phyloP scores from a whole-genome alignment of 106 monocot species.

The Dactylorhiza incarnata region DNA sequence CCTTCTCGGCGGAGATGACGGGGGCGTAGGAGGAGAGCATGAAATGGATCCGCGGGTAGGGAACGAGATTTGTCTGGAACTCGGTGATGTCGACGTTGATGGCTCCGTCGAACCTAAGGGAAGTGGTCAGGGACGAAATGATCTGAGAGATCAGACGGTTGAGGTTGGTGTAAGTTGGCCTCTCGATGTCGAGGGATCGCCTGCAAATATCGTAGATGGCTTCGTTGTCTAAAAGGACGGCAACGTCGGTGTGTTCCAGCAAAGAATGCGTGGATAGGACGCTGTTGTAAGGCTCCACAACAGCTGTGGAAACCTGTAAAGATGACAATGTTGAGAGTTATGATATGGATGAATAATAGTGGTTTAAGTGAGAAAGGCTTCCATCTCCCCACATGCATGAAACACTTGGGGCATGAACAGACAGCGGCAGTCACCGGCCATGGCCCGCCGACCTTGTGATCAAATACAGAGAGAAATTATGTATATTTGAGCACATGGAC shows the following conservation, averaged over 20 bases:
- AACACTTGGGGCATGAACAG: too few relatives aligned
- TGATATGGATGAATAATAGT: too few relatives aligned
- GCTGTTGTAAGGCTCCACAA: constrained; percentile 86
- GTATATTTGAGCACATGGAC: too few relatives aligned
- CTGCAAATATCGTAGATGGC: constrained; percentile 83
- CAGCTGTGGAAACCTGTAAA: constrained; percentile 72
- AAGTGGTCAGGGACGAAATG: constrained; percentile 84
- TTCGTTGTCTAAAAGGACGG: constrained; percentile 75
- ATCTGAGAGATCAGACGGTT: constrained; percentile 79
- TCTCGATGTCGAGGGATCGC: constrained; percentile 70
- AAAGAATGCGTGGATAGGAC: constrained; percentile 83
- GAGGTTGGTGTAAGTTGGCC: constrained; percentile 77
- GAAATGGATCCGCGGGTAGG: constrained; percentile 85
- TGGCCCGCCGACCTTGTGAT: too few relatives aligned
- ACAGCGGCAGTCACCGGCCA: too few relatives aligned
- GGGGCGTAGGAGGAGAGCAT: constrained; percentile 90
- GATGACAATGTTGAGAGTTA: neutral
- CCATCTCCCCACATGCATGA: too few relatives aligned
- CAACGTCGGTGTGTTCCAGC: constrained; percentile 81
- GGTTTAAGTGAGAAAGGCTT: too few relatives aligned
- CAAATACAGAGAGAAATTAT: too few relatives aligned
- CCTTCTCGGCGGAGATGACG: constrained; percentile 48
- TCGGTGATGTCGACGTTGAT: constrained; percentile 87
- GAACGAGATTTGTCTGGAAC: constrained; percentile 88
- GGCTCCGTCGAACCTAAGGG: constrained; percentile 13